A percentile compares a stretch with the other conserved stretches of the same genome.
Evolutionary conservation across 208 protist species (phyloP).

Genomic region (Leishmania tarentolae): DNA sequence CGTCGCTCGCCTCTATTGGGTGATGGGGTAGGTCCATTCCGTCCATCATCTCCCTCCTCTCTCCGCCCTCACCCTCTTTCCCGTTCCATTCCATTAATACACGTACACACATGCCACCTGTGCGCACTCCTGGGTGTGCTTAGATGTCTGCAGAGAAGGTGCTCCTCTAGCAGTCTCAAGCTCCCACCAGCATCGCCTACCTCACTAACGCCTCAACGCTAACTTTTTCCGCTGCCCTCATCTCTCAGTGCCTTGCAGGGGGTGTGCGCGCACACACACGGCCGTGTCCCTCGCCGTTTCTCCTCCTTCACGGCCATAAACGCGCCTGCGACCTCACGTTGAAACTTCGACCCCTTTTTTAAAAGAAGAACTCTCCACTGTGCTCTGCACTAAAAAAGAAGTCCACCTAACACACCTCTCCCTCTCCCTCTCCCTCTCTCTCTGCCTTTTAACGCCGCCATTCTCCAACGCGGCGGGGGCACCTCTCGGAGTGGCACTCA

Average conservation of each 20-base stretch:
- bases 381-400: neutral
- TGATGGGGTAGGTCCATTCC: neutral
- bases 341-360: neutral
- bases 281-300: neutral
- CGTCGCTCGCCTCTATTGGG: neutral
- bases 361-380: neutral
- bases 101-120: neutral
- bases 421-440: neutral
- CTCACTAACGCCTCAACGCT: neutral
- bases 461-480: neutral
- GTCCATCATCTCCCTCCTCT: neutral
- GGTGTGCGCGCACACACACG: neutral
- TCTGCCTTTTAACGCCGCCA: neutral
- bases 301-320: neutral
- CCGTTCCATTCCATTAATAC: neutral
- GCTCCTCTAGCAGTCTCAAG: slow-evolving; percentile 1
- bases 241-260: neutral
- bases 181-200: neutral
- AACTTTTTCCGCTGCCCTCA: neutral
- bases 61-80: neutral
- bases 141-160: slow-evolving; percentile 14
- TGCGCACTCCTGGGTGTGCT: neutral
- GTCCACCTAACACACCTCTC: neutral
- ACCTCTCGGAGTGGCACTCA: neutral
- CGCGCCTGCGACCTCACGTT: neutral